Base-by-base conservation (phyloP, 2,329 filamentous ascomycete species). In the Aschersonia sp. region DNA sequence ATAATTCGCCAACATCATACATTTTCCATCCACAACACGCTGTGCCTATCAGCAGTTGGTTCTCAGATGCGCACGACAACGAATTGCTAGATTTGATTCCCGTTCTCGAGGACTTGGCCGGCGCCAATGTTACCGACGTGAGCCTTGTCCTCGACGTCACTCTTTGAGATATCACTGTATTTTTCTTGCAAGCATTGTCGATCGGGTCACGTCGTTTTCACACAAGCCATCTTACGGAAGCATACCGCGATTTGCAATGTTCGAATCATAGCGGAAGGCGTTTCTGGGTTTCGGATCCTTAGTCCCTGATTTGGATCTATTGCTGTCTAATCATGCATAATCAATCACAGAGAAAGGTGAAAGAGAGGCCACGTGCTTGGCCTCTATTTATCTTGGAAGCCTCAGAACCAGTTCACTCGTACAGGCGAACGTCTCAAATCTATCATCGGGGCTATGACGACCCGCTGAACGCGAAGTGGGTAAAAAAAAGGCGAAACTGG, bases 11-110 rank as follows among this genome's bases (percentile, higher is more conserved):
- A 2, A 98, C 92, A 5, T 97, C 90, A 10, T 98, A 98, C 71
- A 97, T 98, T 59, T 98, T 98, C 76, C 92, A 98, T 63, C 92
- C 92, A 30, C 90, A 98, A 70, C 92, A 98, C 65, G 92, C 92
- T 51, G 90, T 98, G 45, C 92, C 92, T 30, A 98, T 98, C 70
- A 96, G 89, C 77, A 97, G 90, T 74, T 98, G 92, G 92, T 98
- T 98, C 71, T 96, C 89, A 55, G 92, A 98, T 68, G 92, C 92
- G 52, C 92, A 98, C 68, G 92, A 98, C 71, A 98, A 98, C 68
- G 92, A 98, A 74, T 76, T 98, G 52, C 75, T 98, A 60, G 92
- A 98, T 64, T 73, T 98, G 58, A 97, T 98, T 64, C 92, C 92
- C 47, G 92, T 98, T 58, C 87, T 98, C 55, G 92, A 98, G 74